Base-by-base conservation (phyloP, 163 green algal genomes). In the Chloromonas sp. region DNA sequence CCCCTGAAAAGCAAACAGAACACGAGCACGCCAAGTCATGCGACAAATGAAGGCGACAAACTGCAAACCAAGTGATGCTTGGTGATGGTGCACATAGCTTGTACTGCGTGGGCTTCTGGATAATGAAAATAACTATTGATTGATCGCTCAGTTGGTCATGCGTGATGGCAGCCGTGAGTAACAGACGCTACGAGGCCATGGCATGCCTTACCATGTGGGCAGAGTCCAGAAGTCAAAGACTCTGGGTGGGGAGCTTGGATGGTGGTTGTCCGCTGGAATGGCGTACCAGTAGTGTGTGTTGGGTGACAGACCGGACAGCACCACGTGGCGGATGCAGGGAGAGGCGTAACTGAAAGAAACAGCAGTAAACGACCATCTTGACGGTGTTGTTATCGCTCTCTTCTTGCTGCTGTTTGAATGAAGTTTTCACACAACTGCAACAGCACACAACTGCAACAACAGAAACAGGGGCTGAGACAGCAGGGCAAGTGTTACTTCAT, bases 241-340 rank as follows among this genome's bases (percentile, higher is more conserved):
- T 36, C 36, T 36, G 36, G 36, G 36, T 36, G 66, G 5, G 66
- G 5, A 74, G 66, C 5, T 74, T 74, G 66, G 5, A 74, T 74
- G 5, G 66, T 11, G 5, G 66, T 11, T 74, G 5, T 11, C 5
- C 66, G 66, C 66, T 11, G 5, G 66, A 5, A 74, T 11, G 66
- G 5, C 5, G 66, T 74, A 88, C 70, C 14, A 81, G 82, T 88
- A 89, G 57, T 15, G 84, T 8, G 86, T 90, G 61, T 79, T 79
- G 82, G 87, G 87, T 36, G 59, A 13, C 76, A 92, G 83, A 60
- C 81, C 62, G 5, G 3, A 15, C 1, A 91, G 76, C 14, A 90
- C 62, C 59, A 88, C 85, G 59, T 91, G 88, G 84, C 89, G 83
- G 81, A 92, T 89, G 70, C 84, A 79, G 2, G 86, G 84, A 3